Base-by-base conservation (phyloP, 2,329 filamentous ascomycete genomes). In the Aspergillus intermedius region DNA sequence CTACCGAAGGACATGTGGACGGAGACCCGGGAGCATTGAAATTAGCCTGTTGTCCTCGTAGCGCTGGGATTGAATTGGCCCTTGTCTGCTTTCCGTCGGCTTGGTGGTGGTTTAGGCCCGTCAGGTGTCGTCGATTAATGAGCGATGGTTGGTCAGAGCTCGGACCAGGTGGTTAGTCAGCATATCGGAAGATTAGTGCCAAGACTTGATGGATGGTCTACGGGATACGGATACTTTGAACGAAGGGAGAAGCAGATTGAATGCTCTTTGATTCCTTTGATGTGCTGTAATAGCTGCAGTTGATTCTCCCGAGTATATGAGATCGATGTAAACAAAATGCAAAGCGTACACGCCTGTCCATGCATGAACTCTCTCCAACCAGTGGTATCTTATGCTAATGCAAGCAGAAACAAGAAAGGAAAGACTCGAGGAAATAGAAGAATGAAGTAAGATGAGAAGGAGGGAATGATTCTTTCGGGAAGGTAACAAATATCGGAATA, bases 1-100 rank as follows among this genome's bases (percentile, higher is more conserved):
- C 68, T 67, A 58, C 67, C 59, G 49, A 71, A 56, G 65, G 69
- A 71, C 71, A 74, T 74, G 54, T 46, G 13, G n/a, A 12, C 37
- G 56, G 55, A n/a, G 50, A 35, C 32, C 48, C 47, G 50, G 43
- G 48, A 54, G 56, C 58, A 50, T 55, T 54, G 49, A 44, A 52
- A 52, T 59, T 55, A 57, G 59, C 60, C 62, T 54, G 35, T 6
- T 46, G 41, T 42, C 51, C 43, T 13, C 39, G 49, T 37, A 5
- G 49, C 15, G 35, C 23, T 46, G 42, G 34, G 25, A 21, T 25
- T 47, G 44, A 52, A 54, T 53, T 46, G 45, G 49, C 47, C 25
- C 10, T 4, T 4, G 25, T 12, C 25, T 30, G 25, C 25, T 30
- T 44, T 15, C 30, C 17, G 21, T 42, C 17, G 42, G 30, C 35